Evolutionary conservation across 2,329 filamentous ascomycete genomes (phyloP).

Genomic region (Penicillium sp.): DNA sequence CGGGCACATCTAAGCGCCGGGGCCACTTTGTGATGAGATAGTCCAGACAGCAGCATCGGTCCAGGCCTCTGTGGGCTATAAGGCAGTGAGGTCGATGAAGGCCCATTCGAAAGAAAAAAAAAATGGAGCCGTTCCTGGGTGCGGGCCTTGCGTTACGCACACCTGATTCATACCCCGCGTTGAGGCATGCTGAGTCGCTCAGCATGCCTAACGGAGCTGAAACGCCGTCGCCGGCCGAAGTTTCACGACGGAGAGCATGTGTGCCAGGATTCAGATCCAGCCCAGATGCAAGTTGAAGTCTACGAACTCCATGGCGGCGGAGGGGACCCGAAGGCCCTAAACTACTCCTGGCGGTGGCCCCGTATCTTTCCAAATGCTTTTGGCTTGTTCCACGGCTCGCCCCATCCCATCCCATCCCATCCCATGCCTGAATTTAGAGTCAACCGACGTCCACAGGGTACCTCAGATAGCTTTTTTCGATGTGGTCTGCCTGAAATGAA

Average conservation of each 20-base stretch:
- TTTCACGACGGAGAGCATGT: not conserved
- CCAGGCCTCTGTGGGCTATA: constrained; percentile 2
- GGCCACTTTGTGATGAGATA: not conserved
- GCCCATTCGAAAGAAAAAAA: constrained; percentile 3
- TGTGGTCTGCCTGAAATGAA: too few species aligned
- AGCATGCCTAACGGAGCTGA: constrained; percentile 7
- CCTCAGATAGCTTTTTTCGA: too few species aligned
- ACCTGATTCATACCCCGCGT: constrained; percentile 8
- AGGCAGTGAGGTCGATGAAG: constrained; percentile 1
- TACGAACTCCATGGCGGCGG: constrained; percentile 4
- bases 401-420: too few species aligned
- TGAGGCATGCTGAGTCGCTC: constrained; percentile 7
- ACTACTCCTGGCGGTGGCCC: constrained; percentile 11
- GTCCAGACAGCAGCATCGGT: not conserved
- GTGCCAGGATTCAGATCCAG: not conserved
- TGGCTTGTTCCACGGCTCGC: constrained; percentile 20
- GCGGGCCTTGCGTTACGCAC: constrained; percentile 4
- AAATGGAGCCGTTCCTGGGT: constrained; percentile 4
- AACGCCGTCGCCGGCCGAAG: constrained; percentile 1
- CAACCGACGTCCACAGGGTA: not conserved
- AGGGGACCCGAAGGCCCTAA: constrained; percentile 4
- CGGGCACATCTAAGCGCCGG: not conserved
- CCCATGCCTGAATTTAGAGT: not conserved
- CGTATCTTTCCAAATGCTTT: constrained; percentile 13
- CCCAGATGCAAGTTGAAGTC: not conserved